These are phyloP conservation scores for Cercospora sp. DNA, from an alignment of 2,329 filamentous ascomycete genomes.

Conservation along the genomic window DNA sequence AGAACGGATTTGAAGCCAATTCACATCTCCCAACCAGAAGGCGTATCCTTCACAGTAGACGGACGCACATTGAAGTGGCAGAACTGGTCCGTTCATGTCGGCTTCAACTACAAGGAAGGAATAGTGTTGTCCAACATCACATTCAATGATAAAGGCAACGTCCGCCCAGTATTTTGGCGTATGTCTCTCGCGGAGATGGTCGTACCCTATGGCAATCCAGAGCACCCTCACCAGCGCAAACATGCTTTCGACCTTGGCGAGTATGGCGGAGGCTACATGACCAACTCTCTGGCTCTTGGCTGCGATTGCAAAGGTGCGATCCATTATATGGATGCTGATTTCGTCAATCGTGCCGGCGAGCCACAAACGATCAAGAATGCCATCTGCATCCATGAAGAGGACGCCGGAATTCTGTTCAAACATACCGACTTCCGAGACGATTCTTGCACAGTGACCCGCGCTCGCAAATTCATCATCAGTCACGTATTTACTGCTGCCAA, in stretches of 20 bases:
- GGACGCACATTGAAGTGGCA: constrained; percentile 81
- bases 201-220: constrained; percentile 81
- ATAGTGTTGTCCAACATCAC: constrained; percentile 88
- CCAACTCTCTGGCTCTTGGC: constrained; percentile 72
- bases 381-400: constrained; percentile 93
- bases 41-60: constrained; percentile 78
- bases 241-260: constrained; percentile 78
- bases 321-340: constrained; percentile 85
- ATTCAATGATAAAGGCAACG: constrained; percentile 77
- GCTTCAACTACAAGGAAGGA: constrained; percentile 93
- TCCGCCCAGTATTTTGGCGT: constrained; percentile 81
- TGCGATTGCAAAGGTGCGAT: constrained; percentile 90
- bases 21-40: constrained; percentile 83
- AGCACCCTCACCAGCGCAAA: constrained; percentile 77
- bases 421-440: constrained; percentile 85
- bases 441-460: constrained; percentile 80
- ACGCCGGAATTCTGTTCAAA: constrained; percentile 89
- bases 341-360: constrained; percentile 72
- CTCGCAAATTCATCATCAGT: constrained; percentile 80
- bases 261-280: constrained; percentile 81
- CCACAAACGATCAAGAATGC: constrained; percentile 85
- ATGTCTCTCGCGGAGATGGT: constrained; percentile 92
- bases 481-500: constrained; percentile 95
- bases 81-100: constrained; percentile 89
- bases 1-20: constrained; percentile 79